phyloP scores from a whole-genome alignment of 2,329 filamentous ascomycete genomes.

The Triangularia verruculosa region DNA sequence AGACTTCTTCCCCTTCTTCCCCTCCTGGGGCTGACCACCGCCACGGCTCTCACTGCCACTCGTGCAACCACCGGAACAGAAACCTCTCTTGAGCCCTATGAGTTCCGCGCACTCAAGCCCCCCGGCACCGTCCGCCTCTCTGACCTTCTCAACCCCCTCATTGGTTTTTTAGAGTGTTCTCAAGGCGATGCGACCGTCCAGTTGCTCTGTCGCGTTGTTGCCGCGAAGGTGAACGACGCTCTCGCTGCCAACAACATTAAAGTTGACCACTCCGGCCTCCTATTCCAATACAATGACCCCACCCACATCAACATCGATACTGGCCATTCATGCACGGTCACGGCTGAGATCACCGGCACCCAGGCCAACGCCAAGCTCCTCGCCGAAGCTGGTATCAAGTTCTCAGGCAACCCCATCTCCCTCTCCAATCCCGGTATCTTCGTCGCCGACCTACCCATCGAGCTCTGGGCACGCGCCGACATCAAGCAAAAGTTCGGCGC shows the following conservation, averaged over 20 bases:
- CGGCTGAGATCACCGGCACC: slow-evolving; percentile 13
- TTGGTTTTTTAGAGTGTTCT: slow-evolving; percentile 15
- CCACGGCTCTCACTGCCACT: background rate
- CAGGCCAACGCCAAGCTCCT: slow-evolving; percentile 17
- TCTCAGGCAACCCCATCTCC: slow-evolving; percentile 15
- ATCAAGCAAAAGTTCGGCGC: slow-evolving; percentile 15
- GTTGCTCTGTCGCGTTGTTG: slow-evolving; percentile 12
- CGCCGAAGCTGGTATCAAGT: slow-evolving; percentile 8
- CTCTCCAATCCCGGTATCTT: slow-evolving; percentile 16
- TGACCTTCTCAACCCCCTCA: slow-evolving; percentile 13
- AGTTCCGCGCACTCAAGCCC: slow-evolving; percentile 8
- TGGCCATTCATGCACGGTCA: slow-evolving; percentile 19
- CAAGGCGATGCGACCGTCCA: slow-evolving; percentile 8
- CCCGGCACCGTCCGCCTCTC: slow-evolving; percentile 12
- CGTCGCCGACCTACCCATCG: slow-evolving; percentile 16
- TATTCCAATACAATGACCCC: slow-evolving; percentile 18
- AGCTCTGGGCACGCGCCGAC: slow-evolving; percentile 11
- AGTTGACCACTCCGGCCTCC: slow-evolving; percentile 14
- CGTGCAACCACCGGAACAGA: background rate
- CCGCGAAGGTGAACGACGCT: slow-evolving; percentile 3
- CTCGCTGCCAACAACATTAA: slow-evolving; percentile 10
- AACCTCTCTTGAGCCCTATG: background rate
- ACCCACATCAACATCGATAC: slow-evolving; percentile 16
- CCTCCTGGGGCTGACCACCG: background rate
- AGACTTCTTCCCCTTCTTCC: slow-evolving; percentile 2